phyloP scores from a whole-genome alignment of 306 rosid genomes.

The Ormosia semicastrata region DNA sequence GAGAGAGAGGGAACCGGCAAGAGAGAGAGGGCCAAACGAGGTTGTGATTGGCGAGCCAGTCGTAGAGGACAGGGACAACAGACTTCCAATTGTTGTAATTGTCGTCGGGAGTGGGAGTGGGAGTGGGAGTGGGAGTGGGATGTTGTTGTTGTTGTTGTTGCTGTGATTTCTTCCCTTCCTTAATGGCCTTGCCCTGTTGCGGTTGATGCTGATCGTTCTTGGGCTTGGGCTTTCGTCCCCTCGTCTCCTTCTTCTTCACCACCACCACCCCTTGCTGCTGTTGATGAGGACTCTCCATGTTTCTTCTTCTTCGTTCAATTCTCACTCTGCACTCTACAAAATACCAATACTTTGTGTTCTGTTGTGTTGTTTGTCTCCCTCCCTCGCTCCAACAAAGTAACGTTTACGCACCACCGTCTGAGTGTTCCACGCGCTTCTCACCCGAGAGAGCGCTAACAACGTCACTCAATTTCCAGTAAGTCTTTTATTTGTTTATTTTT shows the following conservation, averaged over 20 bases:
- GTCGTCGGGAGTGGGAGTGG: conserved; percentile 39
- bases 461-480: no score
- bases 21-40: conserved; percentile 98
- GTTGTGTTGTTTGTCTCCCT: no score
- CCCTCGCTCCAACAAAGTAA: no score
- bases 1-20: conserved; percentile 56
- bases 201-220: conserved; percentile 54
- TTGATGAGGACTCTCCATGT: conserved; percentile 29
- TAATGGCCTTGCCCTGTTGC: conserved; percentile 21
- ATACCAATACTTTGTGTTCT: no score
- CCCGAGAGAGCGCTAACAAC: no score
- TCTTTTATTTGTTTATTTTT: no score
- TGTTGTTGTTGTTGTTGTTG: conserved; percentile 40
- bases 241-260: conserved; percentile 78
- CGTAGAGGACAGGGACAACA: conserved; percentile 83
- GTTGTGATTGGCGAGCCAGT: conserved; percentile 96
- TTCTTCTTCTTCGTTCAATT: no score
- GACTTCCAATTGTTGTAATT: conserved; percentile 88
- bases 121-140: not conserved
- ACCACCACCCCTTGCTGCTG: conserved; percentile 12
- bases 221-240: conserved; percentile 85
- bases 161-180: conserved; percentile 47
- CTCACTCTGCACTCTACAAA: not conserved
- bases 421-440: no score
- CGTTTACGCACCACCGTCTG: no score